Evolutionary conservation across 2,329 filamentous ascomycete genomes (phyloP), one percentile per base, ranked within the genome.

Genomic region (Cadophora sp.): DNA sequence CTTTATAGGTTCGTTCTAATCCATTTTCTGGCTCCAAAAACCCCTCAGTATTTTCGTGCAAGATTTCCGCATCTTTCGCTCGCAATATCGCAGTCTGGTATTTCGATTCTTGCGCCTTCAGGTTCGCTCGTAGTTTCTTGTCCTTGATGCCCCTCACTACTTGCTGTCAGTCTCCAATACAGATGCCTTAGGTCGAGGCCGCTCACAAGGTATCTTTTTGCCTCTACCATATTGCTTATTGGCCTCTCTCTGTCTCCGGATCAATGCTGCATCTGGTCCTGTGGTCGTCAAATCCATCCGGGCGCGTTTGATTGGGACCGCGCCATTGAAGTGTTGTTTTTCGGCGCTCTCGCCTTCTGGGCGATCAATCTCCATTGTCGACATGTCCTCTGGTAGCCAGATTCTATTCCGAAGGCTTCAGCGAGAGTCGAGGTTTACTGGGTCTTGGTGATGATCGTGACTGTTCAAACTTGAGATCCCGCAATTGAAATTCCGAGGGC

Each of bases 61-160:
- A 82, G 67, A 99, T 96, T 81, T 99, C 96, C 26, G 95, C 93
- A 84, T 97, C 95, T 81, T 97, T 97, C 19, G 96, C 94, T 79
- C 92, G 91, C 43, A 97, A 80, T 0, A 92, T 84, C 0, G 95
- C 95, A 74, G 91, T 87, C 76, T 94, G 88, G 81, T 94, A 95
- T 79, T 96, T 96, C 68, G 83, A 83, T 79, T 99, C 96, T 56
- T 97, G 85, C 1, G 85, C 85, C 77, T 89, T 91, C 61, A 99
- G 82, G 72, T 93, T 97, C 14, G 89, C 87, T 60, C 93, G 91
- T 71, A 98, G 81, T 79, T 98, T 99, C 85, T 92, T 97, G 84
- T 98, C 94, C 76, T 90, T 92, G 75, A 97, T 87, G 88, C 64
- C 94, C 46, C 40, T 55, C 19, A 56, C 60, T 51, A 46, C 34